Evolutionary conservation across 441 rosid species (phyloP).

Genomic region (Mallotus japonicus): DNA sequence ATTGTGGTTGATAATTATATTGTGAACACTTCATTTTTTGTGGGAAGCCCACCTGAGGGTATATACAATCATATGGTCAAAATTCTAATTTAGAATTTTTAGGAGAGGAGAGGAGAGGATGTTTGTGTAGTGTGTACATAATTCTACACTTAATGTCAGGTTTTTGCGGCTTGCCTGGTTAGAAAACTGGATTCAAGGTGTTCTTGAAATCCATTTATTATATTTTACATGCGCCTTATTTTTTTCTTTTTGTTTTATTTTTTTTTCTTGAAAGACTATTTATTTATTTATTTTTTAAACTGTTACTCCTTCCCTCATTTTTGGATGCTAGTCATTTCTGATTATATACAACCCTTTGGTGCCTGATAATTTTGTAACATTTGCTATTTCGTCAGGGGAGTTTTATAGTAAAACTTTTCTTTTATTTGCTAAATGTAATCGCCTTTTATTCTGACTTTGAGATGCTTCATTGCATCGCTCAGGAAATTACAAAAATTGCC

Average conservation of each 20-base stretch:
- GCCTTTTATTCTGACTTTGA: not conserved
- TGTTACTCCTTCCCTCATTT: not conserved
- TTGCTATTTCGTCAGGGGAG: not conserved
- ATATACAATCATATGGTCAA: conserved; percentile 12
- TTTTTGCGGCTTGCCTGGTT: conserved; percentile 12
- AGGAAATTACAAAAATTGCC: no score
- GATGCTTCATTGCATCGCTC: not conserved
- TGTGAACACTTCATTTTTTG: conserved; percentile 15
- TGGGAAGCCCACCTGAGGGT: conserved; percentile 22
- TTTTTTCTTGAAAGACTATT: not conserved
- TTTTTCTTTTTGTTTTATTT: not conserved
- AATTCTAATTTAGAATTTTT: not conserved
- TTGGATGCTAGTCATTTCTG: not conserved
- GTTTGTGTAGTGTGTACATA: conserved; percentile 33
- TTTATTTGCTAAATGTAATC: not conserved
- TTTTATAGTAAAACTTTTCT: not conserved
- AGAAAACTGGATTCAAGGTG: conserved; percentile 24
- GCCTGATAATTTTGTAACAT: not conserved
- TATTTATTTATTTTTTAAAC: not conserved
- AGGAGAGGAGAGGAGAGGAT: conserved; percentile 13
- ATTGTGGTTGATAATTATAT: conserved; percentile 12
- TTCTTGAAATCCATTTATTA: conserved; percentile 29
- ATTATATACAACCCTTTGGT: not conserved
- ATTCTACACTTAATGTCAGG: conserved; percentile 16
- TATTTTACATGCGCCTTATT: not conserved